These are phyloP conservation scores for Exobasidium cylindrosporum DNA, from an alignment of 1,284 basidiomycete genomes.

Conservation along the genomic window DNA sequence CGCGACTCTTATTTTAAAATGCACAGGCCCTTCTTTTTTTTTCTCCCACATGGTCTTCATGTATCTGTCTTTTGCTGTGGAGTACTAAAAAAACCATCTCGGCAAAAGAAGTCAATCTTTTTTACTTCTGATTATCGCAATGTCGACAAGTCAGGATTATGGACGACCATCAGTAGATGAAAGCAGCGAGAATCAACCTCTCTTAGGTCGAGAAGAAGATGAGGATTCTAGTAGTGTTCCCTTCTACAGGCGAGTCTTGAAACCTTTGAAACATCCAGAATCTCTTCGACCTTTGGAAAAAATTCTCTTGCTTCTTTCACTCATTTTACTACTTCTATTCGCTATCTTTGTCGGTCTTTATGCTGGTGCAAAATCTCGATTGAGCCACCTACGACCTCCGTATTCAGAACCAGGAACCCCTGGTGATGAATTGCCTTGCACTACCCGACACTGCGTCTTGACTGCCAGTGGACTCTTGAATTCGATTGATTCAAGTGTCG, in stretches of 20 bases:
- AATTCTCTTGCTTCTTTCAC: constrained; percentile 70
- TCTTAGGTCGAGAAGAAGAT: constrained; percentile 26
- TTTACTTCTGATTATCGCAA: too few species aligned
- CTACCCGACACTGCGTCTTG: constrained; percentile 75
- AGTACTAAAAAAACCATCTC: too few species aligned
- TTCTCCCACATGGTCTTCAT: too few species aligned
- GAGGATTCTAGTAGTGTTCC: constrained; percentile 22
- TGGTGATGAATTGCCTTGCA: constrained; percentile 60
- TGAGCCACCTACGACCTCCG: constrained; percentile 44
- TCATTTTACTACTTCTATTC: constrained; percentile 75
- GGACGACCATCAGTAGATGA: constrained; percentile 9
- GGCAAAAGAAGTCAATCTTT: too few species aligned
- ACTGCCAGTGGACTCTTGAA: constrained; percentile 78
- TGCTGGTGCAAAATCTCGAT: constrained; percentile 56
- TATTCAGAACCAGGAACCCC: constrained; percentile 33
- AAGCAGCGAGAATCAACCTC: constrained; percentile 8
- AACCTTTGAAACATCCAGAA: constrained; percentile 59
- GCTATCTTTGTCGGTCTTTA: constrained; percentile 89
- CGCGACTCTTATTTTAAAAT: too few species aligned
- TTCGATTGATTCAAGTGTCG: constrained; percentile 73
- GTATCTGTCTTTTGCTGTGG: too few species aligned
- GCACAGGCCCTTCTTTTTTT: too few species aligned
- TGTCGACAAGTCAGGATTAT: too few species aligned
- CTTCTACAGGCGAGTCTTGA: constrained; percentile 18
- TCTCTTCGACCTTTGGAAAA: constrained; percentile 81